Percentiles rank a stretch among this genome's conserved stretches.
These are phyloP conservation scores for Paracoccidioides lutzii DNA, from an alignment of 2,329 filamentous ascomycete genomes.

Conservation along the genomic window DNA sequence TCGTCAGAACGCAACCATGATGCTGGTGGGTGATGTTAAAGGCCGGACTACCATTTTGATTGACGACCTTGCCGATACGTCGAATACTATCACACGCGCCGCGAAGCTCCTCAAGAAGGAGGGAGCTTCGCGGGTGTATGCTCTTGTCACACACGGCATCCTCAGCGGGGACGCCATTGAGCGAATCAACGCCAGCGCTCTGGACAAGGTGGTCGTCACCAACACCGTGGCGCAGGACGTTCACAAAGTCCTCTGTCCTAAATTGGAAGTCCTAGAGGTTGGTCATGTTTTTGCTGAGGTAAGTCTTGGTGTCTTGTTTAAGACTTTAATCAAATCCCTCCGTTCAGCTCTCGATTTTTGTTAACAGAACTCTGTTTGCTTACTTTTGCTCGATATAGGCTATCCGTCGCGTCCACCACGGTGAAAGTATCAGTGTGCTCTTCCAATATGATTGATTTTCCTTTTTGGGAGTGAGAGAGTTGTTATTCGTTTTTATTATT, in stretches of 20 bases:
- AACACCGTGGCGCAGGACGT: constrained; percentile 87
- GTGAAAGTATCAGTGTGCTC: constrained; percentile 90
- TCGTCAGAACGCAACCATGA: constrained; percentile 72
- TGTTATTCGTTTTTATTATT: not conserved
- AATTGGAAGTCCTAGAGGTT: constrained; percentile 84
- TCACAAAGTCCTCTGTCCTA: constrained; percentile 63
- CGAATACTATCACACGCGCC: constrained; percentile 90
- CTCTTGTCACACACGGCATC: constrained; percentile 86
- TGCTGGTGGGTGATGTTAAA: constrained; percentile 78
- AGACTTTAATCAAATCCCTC: not conserved
- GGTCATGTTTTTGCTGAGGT: constrained; percentile 82
- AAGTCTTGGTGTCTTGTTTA: constrained; percentile 14
- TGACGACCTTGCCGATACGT: constrained; percentile 90
- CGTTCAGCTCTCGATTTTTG: not conserved
- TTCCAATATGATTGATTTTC: constrained; percentile 64
- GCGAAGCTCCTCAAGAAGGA: constrained; percentile 95
- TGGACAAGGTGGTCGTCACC: constrained; percentile 90
- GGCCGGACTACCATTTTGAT: constrained; percentile 77
- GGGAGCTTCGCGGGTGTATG: constrained; percentile 76
- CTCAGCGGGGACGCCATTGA: constrained; percentile 90
- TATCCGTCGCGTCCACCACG: constrained; percentile 90
- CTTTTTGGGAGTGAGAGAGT: not conserved
- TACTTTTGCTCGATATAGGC: constrained; percentile 37
- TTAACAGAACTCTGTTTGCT: not conserved
- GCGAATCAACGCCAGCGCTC: constrained; percentile 79